Evolutionary conservation across 345 rosid species (phyloP).

Genomic region (Pugionium dolabratum): DNA sequence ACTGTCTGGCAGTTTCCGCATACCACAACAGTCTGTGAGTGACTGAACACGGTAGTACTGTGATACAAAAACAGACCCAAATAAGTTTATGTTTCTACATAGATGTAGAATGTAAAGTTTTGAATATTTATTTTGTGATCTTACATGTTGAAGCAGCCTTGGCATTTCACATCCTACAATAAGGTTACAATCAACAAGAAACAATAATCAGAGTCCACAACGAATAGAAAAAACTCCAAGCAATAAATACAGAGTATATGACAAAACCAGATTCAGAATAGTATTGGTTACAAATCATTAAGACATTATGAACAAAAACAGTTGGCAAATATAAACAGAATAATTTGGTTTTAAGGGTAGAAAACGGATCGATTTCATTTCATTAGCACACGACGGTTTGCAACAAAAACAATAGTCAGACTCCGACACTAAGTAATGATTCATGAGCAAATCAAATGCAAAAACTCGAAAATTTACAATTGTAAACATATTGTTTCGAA

Average conservation of each 20-base stretch:
- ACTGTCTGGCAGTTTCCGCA: constrained; percentile 78
- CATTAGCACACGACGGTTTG: too few species aligned
- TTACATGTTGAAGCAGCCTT: constrained; percentile 79
- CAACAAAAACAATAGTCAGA: background rate
- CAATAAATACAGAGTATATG: background rate
- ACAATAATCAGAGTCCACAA: background rate
- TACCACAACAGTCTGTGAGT: constrained; percentile 74
- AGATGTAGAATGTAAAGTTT: background rate
- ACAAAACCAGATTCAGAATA: too few species aligned
- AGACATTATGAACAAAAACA: too few species aligned
- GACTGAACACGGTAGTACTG: constrained; percentile 79
- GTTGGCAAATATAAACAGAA: too few species aligned
- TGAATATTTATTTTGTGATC: background rate
- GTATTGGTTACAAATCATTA: too few species aligned
- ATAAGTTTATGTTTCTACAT: background rate
- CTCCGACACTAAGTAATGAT: too few species aligned
- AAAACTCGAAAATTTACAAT: too few species aligned
- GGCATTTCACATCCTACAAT: constrained; percentile 74
- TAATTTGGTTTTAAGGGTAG: too few species aligned
- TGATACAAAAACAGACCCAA: background rate
- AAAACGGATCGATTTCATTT: too few species aligned
- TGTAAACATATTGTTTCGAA: too few species aligned
- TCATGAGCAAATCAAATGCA: too few species aligned
- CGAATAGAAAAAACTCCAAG: too few species aligned
- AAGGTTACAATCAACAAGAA: background rate